Conservation (phyloP, 1,284 basidiomycete species). For the Rhodofomes roseus region DNA sequence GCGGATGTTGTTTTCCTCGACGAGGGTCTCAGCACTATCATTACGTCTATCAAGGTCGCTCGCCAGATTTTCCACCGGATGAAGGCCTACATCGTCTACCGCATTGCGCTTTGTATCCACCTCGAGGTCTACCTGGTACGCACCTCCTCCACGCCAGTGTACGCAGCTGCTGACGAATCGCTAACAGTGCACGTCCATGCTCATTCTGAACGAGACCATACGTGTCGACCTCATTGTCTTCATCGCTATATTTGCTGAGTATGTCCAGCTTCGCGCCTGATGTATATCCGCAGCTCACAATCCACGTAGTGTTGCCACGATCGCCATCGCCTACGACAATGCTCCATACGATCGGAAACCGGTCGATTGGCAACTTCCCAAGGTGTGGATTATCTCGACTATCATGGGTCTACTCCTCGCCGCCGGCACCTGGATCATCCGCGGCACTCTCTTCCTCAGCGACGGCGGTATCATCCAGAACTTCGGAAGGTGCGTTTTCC, state of each 20-base stretch:
- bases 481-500: slow-evolving; percentile 6
- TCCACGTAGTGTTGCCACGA: slow-evolving; percentile 5
- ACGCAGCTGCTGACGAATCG: not conserved
- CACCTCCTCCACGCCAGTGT: not conserved
- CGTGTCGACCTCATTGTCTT: slow-evolving; percentile 10
- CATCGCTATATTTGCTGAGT: slow-evolving; percentile 11
- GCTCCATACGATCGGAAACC: slow-evolving; percentile 11
- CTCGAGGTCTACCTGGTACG: slow-evolving; percentile 9
- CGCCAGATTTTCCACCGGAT: slow-evolving; percentile 12
- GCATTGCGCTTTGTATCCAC: slow-evolving; percentile 12
- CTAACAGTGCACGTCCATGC: slow-evolving; percentile 6
- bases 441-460: slow-evolving; percentile 7
- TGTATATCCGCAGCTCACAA: not conserved
- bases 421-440: slow-evolving; percentile 11
- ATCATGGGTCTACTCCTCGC: slow-evolving; percentile 8
- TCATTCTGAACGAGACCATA: slow-evolving; percentile 10
- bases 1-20: slow-evolving; percentile 10
- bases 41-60: slow-evolving; percentile 10
- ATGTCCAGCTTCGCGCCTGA: not conserved
- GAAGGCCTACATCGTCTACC: slow-evolving; percentile 11
- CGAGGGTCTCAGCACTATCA: slow-evolving; percentile 12
- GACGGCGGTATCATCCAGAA: slow-evolving; percentile 10
- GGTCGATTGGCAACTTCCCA: slow-evolving; percentile 11
- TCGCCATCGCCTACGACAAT: slow-evolving; percentile 11
- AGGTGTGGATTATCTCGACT: slow-evolving; percentile 10